Conservation (phyloP, 23 red algal genomes). For the Gracilaria domingensis region DNA sequence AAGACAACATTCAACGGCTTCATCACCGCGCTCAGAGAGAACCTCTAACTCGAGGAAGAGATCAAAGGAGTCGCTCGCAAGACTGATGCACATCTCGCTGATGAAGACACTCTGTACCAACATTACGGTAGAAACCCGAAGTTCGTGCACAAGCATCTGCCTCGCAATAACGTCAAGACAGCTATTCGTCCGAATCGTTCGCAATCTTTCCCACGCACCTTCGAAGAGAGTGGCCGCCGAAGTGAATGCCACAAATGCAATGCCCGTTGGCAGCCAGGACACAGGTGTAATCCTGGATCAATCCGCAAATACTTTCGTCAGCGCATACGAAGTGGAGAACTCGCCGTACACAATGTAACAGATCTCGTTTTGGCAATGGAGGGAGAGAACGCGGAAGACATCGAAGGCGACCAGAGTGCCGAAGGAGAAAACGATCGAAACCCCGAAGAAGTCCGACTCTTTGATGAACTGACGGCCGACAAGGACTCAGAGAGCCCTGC, state of each 20-base stretch:
- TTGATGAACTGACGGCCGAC: not conserved
- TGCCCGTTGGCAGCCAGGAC: not conserved
- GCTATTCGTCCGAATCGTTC: not conserved
- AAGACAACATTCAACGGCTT: conserved; percentile 35
- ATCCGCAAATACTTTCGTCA: not conserved
- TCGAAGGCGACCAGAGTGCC: not conserved
- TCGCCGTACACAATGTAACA: conserved; percentile 8
- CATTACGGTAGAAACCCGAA: conserved; percentile 21
- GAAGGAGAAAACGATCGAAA: not conserved
- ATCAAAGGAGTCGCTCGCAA: not conserved
- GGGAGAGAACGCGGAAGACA: conserved; percentile 10
- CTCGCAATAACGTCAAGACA: not conserved
- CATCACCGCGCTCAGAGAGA: conserved; percentile 18
- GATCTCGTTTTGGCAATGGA: conserved; percentile 37
- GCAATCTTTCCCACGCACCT: not conserved
- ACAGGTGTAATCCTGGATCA: conserved; percentile 11
- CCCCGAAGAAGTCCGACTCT: not conserved
- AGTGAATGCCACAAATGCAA: conserved; percentile 27
- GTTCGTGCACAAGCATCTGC: not conserved
- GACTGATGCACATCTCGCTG: not conserved
- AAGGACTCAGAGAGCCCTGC: not conserved
- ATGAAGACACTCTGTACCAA: conserved; percentile 39
- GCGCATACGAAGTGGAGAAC: not conserved
- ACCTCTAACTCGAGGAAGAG: conserved; percentile 27
- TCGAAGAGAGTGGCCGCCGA: conserved; percentile 7